Conservation (phyloP, 805 yeast genomes). For the Saccharomycopsis fodiens region DNA sequence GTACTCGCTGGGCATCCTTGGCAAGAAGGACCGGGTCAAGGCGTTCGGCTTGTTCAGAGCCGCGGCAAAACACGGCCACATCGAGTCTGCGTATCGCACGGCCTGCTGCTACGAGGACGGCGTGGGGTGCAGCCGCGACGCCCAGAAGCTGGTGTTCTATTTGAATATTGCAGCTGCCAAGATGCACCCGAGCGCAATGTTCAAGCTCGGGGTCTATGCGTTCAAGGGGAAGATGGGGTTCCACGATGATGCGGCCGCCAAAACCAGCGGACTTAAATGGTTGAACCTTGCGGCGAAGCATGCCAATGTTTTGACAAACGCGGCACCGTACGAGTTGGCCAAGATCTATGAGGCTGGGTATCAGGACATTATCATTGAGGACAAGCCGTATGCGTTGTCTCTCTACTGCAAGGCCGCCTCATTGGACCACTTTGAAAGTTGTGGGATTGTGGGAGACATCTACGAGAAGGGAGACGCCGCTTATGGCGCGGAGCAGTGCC, state of each 20-base stretch:
- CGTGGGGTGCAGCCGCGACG: slow-evolving; percentile 81
- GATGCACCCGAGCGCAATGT: slow-evolving; percentile 96
- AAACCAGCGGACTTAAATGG: slow-evolving; percentile 89
- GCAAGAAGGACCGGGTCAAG: slow-evolving; percentile 68
- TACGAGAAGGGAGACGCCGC: slow-evolving; percentile 59
- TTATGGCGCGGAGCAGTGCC: slow-evolving; percentile 6
- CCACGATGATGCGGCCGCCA: slow-evolving; percentile 50
- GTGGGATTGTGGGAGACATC: slow-evolving; percentile 69
- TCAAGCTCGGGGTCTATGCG: slow-evolving; percentile 79
- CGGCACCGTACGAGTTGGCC: slow-evolving; percentile 89
- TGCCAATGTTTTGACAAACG: slow-evolving; percentile 76
- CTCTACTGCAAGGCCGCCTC: slow-evolving; percentile 83
- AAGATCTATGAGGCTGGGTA: slow-evolving; percentile 78
- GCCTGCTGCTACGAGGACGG: slow-evolving; percentile 92
- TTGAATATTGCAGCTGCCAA: slow-evolving; percentile 79
- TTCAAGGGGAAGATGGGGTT: slow-evolving; percentile 83
- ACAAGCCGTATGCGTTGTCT: slow-evolving; percentile 74
- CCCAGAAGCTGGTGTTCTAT: slow-evolving; percentile 75
- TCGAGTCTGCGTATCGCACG: slow-evolving; percentile 85
- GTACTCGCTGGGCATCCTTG: slow-evolving; percentile 74
- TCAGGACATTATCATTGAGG: slow-evolving; percentile 78
- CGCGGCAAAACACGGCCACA: slow-evolving; percentile 90
- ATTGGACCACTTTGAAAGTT: slow-evolving; percentile 73
- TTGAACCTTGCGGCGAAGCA: slow-evolving; percentile 73
- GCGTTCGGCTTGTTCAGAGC: slow-evolving; percentile 70